Base-by-base conservation (phyloP, 192 early-diverging fungal species). In the Coemansia sp. region DNA sequence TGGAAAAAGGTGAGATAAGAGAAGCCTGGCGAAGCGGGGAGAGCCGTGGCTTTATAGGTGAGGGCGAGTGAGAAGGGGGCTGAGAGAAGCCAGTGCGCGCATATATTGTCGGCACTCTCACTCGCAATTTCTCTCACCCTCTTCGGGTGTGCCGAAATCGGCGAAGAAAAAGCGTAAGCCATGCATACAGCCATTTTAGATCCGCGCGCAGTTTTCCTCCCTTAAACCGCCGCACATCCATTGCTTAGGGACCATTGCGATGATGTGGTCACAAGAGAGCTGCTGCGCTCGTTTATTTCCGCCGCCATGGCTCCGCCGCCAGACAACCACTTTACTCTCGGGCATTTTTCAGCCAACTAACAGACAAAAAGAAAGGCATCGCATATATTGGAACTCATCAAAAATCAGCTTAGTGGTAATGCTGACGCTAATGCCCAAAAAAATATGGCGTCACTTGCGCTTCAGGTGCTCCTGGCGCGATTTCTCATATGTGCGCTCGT, bases 401-500 rank as follows among this genome's bases (percentile, higher is more conserved):
- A 34, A 30, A 30, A 20, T 59, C 16, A 39, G 58, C 58, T 59
- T 59, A 56, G 11, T 59, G 8, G 56, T 35, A 59, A 59, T 59
- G 58, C 58, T 59, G 35, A 59, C 56, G 30, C 32, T 59, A 59
- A 59, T 59, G 8, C 5, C 32, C 13, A 59, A n/a, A 8, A n/a
- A 4, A 32, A 44, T 22, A 32, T 49, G 20, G 35, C 35, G 55
- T 71, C 45, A 71, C 53, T 68, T 73, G 65, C 61, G 50, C 52
- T 59, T 59, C 35, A 39, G 35, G 32, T 59, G 58, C 37, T 60
- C 59, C 27, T 61, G 53, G 45, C 65, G 34, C 12, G 71, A 18
- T 49, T 58, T 53, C 66, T 77, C 69, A 41, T 69, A 83, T 0
- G 75, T 77, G 44, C 75, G 75, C 44, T 75, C 71, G 18, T 83